Evolutionary conservation across 805 yeast species (phyloP), one percentile per base, ranked within the genome.

Genomic region (Henningerozyma blattae): DNA sequence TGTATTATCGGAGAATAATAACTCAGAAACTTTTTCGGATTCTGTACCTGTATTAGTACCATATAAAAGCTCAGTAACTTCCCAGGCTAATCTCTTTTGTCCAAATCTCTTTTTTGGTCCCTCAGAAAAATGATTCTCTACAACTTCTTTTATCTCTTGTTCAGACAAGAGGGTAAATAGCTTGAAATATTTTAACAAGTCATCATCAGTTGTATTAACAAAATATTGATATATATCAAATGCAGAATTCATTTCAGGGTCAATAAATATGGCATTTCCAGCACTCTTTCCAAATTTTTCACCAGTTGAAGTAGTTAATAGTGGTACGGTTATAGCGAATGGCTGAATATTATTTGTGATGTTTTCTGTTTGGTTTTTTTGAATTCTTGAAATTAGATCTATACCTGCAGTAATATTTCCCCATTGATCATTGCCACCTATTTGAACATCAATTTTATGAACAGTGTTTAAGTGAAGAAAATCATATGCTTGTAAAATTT

Each of bases 351-450:
- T 12, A 20, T 20, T 2, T 20, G 8, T 19, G n/a, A 29, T 7
- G 13, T 16, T 16, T 2, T 17, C 22, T 4, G 15, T 14, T 10
- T 22, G 19, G 5, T 22, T 43, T 12, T 43, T 55, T 46, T 44
- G 55, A 18, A 82, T 52, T 41, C 94, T 62, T 1, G 78, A 65
- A 27, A 87, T 85, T 37, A 91, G 65, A 48, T 91, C 98, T 27
- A 83, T 71, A 0, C 98, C 98, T 1, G 97, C 96, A 2, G 94
- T 84, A 38, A 91, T 91, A 48, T 91, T 91, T 1, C 98, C 98
- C 86, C 95, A 91, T 58, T 91, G 98, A 54, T 91, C 98, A 51
- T 82, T 86, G 5, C 98, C 98, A 17, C 98, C 98, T 24, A 82
- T 76, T 60, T 91, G 97, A 12, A 86, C 58, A 28, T 67, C 64